Percentiles rank a stretch among this genome's conserved stretches.
Evolutionary conservation across 73 alveolate species (phyloP).

Genomic region (Stentor roeselii): DNA sequence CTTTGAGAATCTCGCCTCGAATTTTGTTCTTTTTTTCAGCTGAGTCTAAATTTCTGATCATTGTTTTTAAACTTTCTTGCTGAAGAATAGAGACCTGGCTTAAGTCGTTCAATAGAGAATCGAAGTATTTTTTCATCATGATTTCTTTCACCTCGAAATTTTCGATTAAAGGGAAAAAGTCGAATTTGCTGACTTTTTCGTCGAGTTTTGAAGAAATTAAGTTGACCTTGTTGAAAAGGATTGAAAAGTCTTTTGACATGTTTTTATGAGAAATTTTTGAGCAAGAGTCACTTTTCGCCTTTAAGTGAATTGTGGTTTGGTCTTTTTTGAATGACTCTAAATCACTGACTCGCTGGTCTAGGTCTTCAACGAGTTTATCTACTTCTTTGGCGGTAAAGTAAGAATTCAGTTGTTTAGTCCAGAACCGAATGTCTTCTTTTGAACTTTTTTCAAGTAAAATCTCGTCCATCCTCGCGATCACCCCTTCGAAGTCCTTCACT

Average conservation of each 20-base stretch:
- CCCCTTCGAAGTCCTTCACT: background rate
- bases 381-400: background rate
- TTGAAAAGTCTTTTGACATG: background rate
- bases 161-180: background rate
- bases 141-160: background rate
- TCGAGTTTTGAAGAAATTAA: background rate
- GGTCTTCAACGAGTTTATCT: background rate
- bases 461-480: background rate
- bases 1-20: background rate
- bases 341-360: background rate
- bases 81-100: background rate
- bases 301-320: background rate
- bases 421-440: background rate
- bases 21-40: background rate
- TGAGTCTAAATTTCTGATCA: background rate
- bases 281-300: background rate
- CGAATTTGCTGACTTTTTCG: background rate
- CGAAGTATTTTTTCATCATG: background rate
- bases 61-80: background rate
- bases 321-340: background rate
- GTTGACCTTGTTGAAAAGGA: background rate
- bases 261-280: background rate
- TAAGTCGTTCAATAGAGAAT: background rate
- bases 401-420: background rate
- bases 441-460: background rate